A percentile compares a stretch with the other conserved stretches of the same genome.
phyloP scores from a whole-genome alignment of 192 early-diverging fungal genomes.

The Backusella australiensis region DNA sequence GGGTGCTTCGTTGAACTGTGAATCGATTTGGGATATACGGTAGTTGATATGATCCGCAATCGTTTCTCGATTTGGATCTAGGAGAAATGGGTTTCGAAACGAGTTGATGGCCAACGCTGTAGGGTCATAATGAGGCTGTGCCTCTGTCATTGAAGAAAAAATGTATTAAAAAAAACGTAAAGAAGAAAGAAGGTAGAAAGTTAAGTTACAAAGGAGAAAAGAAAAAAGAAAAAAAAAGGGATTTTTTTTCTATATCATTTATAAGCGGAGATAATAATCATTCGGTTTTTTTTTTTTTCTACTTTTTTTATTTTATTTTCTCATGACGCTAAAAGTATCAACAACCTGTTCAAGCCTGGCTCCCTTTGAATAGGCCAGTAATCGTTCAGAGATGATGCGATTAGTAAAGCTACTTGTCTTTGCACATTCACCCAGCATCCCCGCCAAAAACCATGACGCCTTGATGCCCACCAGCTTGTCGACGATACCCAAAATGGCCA shows the following conservation, averaged over 20 bases:
- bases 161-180: background rate
- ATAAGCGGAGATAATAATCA: background rate
- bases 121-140: slow-evolving; percentile 3
- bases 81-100: slow-evolving; percentile 6
- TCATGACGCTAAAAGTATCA: background rate
- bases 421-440: slow-evolving; percentile 21
- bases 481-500: slow-evolving; percentile 32
- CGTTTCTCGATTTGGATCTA: background rate
- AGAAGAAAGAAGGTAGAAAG: background rate
- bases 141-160: background rate
- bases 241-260: background rate
- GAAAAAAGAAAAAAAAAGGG: background rate
- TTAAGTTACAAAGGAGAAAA: background rate
- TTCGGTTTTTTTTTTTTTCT: background rate
- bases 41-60: slow-evolving; percentile 11
- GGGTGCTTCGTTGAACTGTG: background rate
- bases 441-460: slow-evolving; percentile 32
- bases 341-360: background rate
- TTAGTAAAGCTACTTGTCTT: slow-evolving; percentile 27
- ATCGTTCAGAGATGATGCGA: slow-evolving; percentile 31
- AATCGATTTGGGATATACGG: background rate
- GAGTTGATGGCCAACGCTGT: background rate
- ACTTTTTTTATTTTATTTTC: background rate
- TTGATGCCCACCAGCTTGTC: slow-evolving; percentile 36
- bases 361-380: background rate